Percentiles rank a stretch among this genome's conserved stretches.
Conservation (phyloP, 139 green algal genomes). For the Gonium pectorale region DNA sequence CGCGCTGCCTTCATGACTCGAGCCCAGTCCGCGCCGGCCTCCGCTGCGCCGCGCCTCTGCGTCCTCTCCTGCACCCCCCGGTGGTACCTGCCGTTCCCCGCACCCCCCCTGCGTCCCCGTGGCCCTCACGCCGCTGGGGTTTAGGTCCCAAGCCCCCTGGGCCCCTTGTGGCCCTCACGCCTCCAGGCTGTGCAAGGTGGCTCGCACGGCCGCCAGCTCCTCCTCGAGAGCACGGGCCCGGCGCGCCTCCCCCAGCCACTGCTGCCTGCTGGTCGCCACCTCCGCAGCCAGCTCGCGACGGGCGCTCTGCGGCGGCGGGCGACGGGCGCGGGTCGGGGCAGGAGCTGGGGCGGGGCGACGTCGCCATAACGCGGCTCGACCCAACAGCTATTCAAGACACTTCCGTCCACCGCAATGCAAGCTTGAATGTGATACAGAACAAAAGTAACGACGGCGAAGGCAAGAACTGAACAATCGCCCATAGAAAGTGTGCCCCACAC, state of each 20-base stretch:
- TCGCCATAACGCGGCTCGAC: too few relatives aligned
- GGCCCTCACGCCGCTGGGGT: too few relatives aligned
- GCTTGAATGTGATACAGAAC: too few relatives aligned
- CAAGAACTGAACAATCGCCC: too few relatives aligned
- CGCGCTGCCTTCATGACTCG: too few relatives aligned
- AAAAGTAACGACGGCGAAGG: too few relatives aligned
- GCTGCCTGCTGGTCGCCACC: conserved; percentile 14
- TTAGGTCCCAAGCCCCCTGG: background rate
- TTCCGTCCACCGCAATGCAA: too few relatives aligned
- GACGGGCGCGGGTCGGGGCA: background rate
- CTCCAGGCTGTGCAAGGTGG: background rate
- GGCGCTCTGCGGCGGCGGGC: background rate
- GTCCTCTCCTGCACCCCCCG: background rate
- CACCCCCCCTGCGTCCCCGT: background rate
- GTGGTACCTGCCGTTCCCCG: background rate
- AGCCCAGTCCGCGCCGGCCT: too few relatives aligned
- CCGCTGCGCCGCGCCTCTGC: background rate
- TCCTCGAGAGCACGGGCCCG: conserved; percentile 12
- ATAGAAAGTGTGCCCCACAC: too few relatives aligned
- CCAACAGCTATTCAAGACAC: too few relatives aligned
- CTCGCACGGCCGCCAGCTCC: conserved; percentile 17
- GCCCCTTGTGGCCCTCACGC: too few relatives aligned
- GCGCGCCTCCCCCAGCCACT: conserved; percentile 35
- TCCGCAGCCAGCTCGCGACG: conserved; percentile 19
- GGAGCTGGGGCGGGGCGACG: background rate